A percentile compares a stretch with the other conserved stretches of the same genome.
These are phyloP conservation scores for Beauveria brongniartii DNA, from an alignment of 2,329 filamentous ascomycete species.

Conservation along the genomic window DNA sequence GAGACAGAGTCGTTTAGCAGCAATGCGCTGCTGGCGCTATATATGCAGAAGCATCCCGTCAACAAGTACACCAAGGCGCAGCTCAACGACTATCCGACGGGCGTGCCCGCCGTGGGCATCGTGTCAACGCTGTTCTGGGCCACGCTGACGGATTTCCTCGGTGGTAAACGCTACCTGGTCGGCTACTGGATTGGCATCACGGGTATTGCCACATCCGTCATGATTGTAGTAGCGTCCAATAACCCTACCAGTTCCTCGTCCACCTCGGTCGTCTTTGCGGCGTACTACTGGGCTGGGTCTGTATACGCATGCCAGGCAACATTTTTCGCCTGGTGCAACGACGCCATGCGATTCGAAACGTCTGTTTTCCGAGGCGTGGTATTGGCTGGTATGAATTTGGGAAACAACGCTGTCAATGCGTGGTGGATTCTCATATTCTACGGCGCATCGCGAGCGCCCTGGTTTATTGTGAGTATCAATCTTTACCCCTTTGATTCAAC, in stretches of 20 bases:
- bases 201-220: conserved; percentile 51
- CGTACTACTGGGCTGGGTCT: conserved; percentile 62
- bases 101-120: conserved; percentile 49
- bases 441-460: conserved; percentile 56
- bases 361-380: conserved; percentile 57
- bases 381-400: conserved; percentile 63
- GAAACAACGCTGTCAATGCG: conserved; percentile 59
- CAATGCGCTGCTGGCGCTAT: conserved; percentile 49
- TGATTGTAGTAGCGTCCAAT: conserved; percentile 49
- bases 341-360: conserved; percentile 57
- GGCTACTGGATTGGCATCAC: conserved; percentile 61
- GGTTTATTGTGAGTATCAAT: conserved; percentile 47
- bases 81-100: conserved; percentile 50
- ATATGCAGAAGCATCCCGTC: conserved; percentile 39
- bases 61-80: conserved; percentile 37
- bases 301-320: conserved; percentile 68
- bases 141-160: conserved; percentile 56
- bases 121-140: conserved; percentile 61
- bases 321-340: conserved; percentile 71
- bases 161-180: conserved; percentile 56
- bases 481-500: background rate
- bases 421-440: conserved; percentile 71
- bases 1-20: conserved; percentile 63
- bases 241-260: conserved; percentile 29
- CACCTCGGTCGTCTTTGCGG: conserved; percentile 50